These are phyloP conservation scores for Inga leiocalycina DNA, from an alignment of 306 rosid species.

Conservation along the genomic window DNA sequence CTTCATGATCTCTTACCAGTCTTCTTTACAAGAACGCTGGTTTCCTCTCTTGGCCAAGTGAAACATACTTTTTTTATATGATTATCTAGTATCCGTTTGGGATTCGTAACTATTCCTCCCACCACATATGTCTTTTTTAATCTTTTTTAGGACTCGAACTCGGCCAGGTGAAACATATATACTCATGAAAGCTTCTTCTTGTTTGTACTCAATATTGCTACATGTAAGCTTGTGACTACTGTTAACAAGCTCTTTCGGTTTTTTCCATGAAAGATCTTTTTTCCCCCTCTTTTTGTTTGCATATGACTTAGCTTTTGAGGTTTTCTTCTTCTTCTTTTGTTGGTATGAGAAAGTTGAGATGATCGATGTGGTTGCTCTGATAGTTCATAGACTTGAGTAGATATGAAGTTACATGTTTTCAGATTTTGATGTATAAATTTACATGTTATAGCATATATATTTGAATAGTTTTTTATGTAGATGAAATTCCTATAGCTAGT, in stretches of 20 bases:
- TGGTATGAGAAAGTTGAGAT: not conserved
- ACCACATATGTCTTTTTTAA: too few species aligned
- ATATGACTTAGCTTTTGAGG: not conserved
- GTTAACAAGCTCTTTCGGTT: constrained; percentile 2
- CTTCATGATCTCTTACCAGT: constrained; percentile 72
- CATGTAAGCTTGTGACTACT: constrained; percentile 19
- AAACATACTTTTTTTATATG: too few species aligned
- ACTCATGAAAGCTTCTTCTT: not conserved
- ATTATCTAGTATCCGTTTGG: too few species aligned
- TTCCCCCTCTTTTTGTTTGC: not conserved
- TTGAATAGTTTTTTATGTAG: not conserved
- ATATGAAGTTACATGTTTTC: constrained; percentile 5
- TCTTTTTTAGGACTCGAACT: too few species aligned
- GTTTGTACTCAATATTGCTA: too few species aligned
- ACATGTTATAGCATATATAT: not conserved
- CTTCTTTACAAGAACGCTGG: constrained; percentile 77
- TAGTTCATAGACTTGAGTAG: not conserved
- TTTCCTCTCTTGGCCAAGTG: constrained; percentile 67
- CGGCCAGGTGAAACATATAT: too few species aligned
- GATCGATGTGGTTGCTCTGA: not conserved
- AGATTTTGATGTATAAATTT: not conserved
- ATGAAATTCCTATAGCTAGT: not conserved
- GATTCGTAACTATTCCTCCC: too few species aligned
- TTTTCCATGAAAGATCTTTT: too few species aligned
- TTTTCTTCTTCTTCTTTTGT: not conserved